These are phyloP conservation scores for Yamadazyma sp. DNA, from an alignment of 1,139 yeast genomes.

Conservation along the genomic window DNA sequence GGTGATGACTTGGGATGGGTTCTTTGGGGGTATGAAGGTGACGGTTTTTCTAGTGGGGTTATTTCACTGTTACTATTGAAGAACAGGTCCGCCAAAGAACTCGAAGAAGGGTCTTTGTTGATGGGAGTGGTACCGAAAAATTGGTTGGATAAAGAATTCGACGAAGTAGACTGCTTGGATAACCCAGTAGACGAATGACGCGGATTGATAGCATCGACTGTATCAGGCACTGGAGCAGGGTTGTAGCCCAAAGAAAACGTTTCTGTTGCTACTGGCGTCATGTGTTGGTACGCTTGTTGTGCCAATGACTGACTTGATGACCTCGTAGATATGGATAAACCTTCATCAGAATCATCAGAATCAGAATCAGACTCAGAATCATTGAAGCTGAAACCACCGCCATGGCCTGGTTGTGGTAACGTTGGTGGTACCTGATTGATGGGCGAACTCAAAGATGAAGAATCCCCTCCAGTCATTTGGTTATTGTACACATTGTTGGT, in stretches of 20 bases:
- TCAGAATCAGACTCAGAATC: constrained; percentile 20
- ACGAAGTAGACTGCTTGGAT: constrained; percentile 42
- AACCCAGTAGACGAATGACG: constrained; percentile 36
- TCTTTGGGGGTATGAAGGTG: constrained; percentile 18
- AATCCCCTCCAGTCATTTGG: constrained; percentile 11
- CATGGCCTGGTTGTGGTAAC: constrained; percentile 9
- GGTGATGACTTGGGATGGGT: constrained; percentile 40
- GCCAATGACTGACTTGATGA: constrained; percentile 48
- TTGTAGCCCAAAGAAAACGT: constrained; percentile 16
- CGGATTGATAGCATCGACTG: constrained; percentile 32
- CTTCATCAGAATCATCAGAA: constrained; percentile 29
- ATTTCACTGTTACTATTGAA: constrained; percentile 13
- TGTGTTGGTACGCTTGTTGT: constrained; percentile 38
- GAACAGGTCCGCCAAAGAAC: constrained; percentile 21
- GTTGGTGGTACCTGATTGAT: constrained; percentile 3
- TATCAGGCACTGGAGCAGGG: constrained; percentile 29
- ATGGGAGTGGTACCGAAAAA: constrained; percentile 28
- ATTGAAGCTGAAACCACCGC: constrained; percentile 13
- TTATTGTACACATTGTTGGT: constrained; percentile 19
- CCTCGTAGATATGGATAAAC: constrained; percentile 41
- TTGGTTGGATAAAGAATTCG: constrained; percentile 36
- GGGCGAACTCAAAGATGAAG: constrained; percentile 5
- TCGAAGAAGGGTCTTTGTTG: constrained; percentile 11
- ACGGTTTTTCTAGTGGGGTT: constrained; percentile 8
- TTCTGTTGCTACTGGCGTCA: constrained; percentile 19